Evolutionary conservation across 2,329 filamentous ascomycete genomes (phyloP).

Genomic region (Leptographium lundbergii): DNA sequence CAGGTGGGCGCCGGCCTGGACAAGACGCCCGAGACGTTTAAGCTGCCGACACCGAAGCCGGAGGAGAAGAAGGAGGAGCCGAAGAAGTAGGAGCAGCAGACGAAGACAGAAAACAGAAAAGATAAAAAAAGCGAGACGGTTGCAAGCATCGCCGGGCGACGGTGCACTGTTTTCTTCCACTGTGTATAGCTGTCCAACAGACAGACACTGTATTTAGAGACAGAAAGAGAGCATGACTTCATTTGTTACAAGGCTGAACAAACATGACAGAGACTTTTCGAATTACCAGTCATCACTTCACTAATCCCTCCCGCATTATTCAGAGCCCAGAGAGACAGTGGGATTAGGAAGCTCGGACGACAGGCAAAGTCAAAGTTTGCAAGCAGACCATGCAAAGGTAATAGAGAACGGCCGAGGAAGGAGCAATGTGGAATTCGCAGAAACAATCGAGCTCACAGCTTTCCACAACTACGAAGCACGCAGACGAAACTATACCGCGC

Average conservation of each 20-base stretch:
- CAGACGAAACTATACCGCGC: not conserved
- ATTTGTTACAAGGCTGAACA: not conserved
- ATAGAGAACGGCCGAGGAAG: not conserved
- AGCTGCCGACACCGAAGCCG: constrained; percentile 88
- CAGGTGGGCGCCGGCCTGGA: constrained; percentile 57
- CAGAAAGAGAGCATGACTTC: not conserved
- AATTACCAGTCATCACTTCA: not conserved
- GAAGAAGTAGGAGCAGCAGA: constrained; percentile 57
- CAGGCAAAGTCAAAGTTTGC: not conserved
- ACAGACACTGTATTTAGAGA: not conserved
- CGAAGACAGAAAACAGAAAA: not conserved
- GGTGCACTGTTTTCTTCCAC: not conserved
- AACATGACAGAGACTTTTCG: not conserved
- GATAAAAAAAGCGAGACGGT: not conserved
- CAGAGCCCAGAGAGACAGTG: too few relatives aligned
- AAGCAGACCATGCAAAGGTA: not conserved
- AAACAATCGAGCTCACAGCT: not conserved
- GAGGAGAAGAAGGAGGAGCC: constrained; percentile 83
- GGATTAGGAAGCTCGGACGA: too few relatives aligned
- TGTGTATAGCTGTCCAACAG: not conserved
- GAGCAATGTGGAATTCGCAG: not conserved
- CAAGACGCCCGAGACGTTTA: constrained; percentile 76
- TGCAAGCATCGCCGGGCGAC: not conserved
- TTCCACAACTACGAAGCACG: not conserved
- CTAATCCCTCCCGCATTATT: not conserved